These are phyloP conservation scores for Xylaria multiplex DNA, from an alignment of 2,329 filamentous ascomycete species.

Conservation along the genomic window DNA sequence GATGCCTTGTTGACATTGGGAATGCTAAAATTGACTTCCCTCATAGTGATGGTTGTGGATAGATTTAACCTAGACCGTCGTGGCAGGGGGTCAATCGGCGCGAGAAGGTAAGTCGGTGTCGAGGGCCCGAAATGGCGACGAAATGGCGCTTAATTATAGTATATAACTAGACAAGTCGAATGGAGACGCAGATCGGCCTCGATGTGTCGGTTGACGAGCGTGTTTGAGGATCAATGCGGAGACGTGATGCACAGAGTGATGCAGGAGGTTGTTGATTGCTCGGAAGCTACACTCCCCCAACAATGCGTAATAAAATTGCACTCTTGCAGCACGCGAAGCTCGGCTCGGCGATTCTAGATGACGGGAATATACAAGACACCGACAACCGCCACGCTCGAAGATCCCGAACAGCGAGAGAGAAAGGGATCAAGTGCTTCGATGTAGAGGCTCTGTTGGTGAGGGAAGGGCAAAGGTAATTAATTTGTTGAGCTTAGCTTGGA, in stretches of 20 bases:
- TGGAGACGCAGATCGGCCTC: conserved; percentile 38
- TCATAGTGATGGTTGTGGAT: conserved; percentile 77
- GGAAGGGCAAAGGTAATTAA: conserved; percentile 34
- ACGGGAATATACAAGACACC: conserved; percentile 8
- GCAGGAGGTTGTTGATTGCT: conserved; percentile 32
- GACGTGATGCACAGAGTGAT: conserved; percentile 39
- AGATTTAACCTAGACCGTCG: conserved; percentile 21
- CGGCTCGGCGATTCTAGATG: conserved; percentile 18
- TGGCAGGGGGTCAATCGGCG: conserved; percentile 42
- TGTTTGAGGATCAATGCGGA: conserved; percentile 44
- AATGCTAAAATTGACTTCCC: conserved; percentile 99
- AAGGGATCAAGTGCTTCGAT: conserved; percentile 24
- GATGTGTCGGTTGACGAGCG: conserved; percentile 39
- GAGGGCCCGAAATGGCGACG: conserved; percentile 6
- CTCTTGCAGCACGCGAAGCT: conserved; percentile 33
- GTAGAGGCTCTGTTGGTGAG: conserved; percentile 25
- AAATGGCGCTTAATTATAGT: conserved; percentile 37
- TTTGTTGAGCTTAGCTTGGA: conserved; percentile 33
- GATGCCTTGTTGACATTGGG: conserved; percentile 99
- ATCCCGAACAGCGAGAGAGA: conserved; percentile 12
- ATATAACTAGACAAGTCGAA: conserved; percentile 41
- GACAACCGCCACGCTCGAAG: conserved; percentile 18
- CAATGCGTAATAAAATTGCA: conserved; percentile 45
- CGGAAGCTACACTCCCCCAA: conserved; percentile 40
- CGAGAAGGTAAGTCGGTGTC: conserved; percentile 31